Percentiles rank a stretch among this genome's conserved stretches.
phyloP scores from a whole-genome alignment of 176 grass and related monocot species.

The Elaeis guineensis region DNA sequence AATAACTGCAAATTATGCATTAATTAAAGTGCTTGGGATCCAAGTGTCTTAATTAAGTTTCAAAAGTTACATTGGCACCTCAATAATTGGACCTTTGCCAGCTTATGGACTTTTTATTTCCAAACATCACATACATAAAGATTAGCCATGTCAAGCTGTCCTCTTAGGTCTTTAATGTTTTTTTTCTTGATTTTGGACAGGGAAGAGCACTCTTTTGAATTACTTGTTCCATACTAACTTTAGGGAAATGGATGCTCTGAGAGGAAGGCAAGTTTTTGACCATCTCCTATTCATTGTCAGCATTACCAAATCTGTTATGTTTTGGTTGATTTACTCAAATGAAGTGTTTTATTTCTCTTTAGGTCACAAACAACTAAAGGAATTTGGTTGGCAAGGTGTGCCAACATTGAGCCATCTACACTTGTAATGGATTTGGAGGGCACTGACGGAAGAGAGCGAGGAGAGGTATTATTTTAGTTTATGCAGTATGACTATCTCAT shows the following conservation, averaged over 20 bases:
- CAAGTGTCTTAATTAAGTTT: too few relatives aligned
- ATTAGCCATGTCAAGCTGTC: too few relatives aligned
- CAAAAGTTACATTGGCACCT: too few relatives aligned
- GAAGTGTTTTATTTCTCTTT: background rate
- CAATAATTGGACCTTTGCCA: too few relatives aligned
- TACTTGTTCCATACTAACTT: slow-evolving; percentile 26
- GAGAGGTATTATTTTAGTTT: slow-evolving; percentile 6
- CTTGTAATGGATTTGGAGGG: slow-evolving; percentile 35
- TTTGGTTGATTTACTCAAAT: too few relatives aligned
- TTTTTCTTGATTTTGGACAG: slow-evolving; percentile 22
- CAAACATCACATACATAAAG: too few relatives aligned
- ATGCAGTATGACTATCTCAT: too few relatives aligned
- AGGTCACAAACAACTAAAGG: slow-evolving; percentile 34
- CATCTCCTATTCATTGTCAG: background rate
- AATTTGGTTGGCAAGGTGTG: slow-evolving; percentile 29
- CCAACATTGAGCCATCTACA: slow-evolving; percentile 4
- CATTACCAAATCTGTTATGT: too few relatives aligned
- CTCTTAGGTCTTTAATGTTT: too few relatives aligned
- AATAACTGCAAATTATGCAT: too few relatives aligned
- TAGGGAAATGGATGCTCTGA: slow-evolving; percentile 18
- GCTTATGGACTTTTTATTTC: too few relatives aligned
- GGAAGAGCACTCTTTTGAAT: slow-evolving; percentile 31
- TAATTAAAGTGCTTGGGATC: too few relatives aligned
- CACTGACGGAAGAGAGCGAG: slow-evolving; percentile 36
- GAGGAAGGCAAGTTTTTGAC: slow-evolving; percentile 19